These are phyloP conservation scores for Oidium heveae DNA, from an alignment of 2,329 filamentous ascomycete species.

Conservation along the genomic window DNA sequence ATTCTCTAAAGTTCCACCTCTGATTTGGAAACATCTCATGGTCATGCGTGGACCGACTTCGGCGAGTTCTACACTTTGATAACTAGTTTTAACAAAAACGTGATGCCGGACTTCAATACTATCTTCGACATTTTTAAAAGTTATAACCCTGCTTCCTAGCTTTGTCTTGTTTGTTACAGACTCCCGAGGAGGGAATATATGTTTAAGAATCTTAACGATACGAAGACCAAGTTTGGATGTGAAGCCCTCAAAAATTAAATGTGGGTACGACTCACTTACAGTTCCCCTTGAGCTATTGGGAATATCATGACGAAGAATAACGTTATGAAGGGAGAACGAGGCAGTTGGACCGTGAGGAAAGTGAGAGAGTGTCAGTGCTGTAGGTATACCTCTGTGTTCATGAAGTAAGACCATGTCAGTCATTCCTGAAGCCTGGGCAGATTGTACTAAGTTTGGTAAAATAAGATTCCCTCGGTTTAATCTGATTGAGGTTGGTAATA, in stretches of 20 bases:
- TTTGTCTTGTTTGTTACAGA: slow-evolving; percentile 44
- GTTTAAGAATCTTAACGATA: slow-evolving; percentile 75
- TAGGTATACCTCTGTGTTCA: slow-evolving; percentile 81
- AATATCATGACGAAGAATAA: slow-evolving; percentile 78
- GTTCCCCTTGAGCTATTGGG: slow-evolving; percentile 69
- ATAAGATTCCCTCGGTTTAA: slow-evolving; percentile 82
- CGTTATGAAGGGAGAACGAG: slow-evolving; percentile 76
- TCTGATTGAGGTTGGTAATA: slow-evolving; percentile 65
- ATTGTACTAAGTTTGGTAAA: slow-evolving; percentile 59
- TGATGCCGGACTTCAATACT: slow-evolving; percentile 81
- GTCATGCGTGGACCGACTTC: slow-evolving; percentile 91
- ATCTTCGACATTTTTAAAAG: slow-evolving; percentile 84
- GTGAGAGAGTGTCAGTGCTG: slow-evolving; percentile 66
- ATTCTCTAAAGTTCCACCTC: slow-evolving; percentile 73
- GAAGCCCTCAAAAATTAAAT: slow-evolving; percentile 90
- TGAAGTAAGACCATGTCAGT: slow-evolving; percentile 72
- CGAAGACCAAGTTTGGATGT: slow-evolving; percentile 54
- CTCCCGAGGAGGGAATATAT: slow-evolving; percentile 79
- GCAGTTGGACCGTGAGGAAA: slow-evolving; percentile 73
- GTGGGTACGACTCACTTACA: slow-evolving; percentile 77
- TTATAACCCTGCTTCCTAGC: slow-evolving; percentile 69
- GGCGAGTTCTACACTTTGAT: slow-evolving; percentile 66
- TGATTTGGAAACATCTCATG: slow-evolving; percentile 87
- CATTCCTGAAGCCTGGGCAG: slow-evolving; percentile 55
- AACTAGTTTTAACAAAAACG: slow-evolving; percentile 83